phyloP scores from a whole-genome alignment of 2,329 filamentous ascomycete genomes.

The Verticillium dahliae region DNA sequence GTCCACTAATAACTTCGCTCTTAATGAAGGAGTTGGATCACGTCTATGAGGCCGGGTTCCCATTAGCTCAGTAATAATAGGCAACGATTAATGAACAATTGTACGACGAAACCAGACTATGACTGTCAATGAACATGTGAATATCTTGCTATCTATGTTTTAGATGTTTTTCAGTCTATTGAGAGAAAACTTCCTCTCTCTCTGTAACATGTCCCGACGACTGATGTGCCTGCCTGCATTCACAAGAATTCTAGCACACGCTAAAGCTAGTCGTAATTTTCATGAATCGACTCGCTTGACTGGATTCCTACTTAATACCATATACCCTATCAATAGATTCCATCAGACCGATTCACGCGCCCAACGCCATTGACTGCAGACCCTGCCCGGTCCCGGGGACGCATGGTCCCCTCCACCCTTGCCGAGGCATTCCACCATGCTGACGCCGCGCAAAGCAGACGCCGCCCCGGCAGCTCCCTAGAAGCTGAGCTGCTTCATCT shows the following conservation, averaged over 20 bases:
- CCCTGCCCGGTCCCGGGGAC: neutral
- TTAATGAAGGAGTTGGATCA: neutral
- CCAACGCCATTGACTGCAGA: neutral
- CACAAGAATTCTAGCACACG: too few species aligned
- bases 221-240: too few species aligned
- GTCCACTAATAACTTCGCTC: neutral
- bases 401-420: neutral
- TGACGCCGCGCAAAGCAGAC: neutral
- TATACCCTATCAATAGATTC: neutral
- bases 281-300: too few species aligned
- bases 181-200: too few species aligned
- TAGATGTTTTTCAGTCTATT: neutral
- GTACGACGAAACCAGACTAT: neutral
- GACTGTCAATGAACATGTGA: neutral
- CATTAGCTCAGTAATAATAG: neutral
- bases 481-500: constrained; percentile 47
- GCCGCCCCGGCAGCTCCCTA: neutral
- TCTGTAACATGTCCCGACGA: too few species aligned
- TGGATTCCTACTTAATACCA: too few species aligned
- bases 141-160: neutral
- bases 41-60: neutral
- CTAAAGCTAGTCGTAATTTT: too few species aligned
- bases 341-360: neutral
- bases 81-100: neutral
- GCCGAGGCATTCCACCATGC: neutral